Conservation (phyloP, 805 yeast genomes). For the Metschnikowia cerradonensis region DNA sequence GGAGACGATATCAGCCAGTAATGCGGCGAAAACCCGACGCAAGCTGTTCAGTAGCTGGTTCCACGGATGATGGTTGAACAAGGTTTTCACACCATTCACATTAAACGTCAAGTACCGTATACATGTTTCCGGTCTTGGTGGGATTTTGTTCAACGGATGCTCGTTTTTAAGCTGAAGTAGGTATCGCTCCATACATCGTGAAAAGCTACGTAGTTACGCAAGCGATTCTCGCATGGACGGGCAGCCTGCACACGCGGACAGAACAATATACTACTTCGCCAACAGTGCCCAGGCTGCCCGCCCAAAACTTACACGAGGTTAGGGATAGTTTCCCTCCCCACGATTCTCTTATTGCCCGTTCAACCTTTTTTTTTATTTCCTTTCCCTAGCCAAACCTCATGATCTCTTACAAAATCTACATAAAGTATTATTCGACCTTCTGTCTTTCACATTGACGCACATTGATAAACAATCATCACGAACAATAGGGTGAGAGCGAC, state of each 20-base stretch:
- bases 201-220: neutral
- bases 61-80: constrained; percentile 86
- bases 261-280: neutral
- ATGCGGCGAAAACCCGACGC: constrained; percentile 43
- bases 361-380: neutral
- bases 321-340: neutral
- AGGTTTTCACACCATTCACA: constrained; percentile 77
- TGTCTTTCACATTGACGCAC: neutral
- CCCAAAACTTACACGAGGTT: neutral
- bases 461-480: neutral
- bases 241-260: neutral
- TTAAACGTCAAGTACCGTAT: constrained; percentile 69
- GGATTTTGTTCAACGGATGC: constrained; percentile 13
- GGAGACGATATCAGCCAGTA: constrained; percentile 74
- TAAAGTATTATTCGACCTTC: neutral
- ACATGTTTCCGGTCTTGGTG: constrained; percentile 8
- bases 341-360: neutral
- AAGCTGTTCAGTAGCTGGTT: constrained; percentile 40
- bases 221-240: neutral
- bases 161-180: neutral
- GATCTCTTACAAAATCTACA: too few species aligned
- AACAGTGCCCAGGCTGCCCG: neutral
- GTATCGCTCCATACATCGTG: constrained; percentile 1
- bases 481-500: neutral
- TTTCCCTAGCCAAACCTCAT: too few species aligned